These are phyloP conservation scores for Scheffersomyces coipomensis DNA, from an alignment of 805 yeast species.

Conservation along the genomic window DNA sequence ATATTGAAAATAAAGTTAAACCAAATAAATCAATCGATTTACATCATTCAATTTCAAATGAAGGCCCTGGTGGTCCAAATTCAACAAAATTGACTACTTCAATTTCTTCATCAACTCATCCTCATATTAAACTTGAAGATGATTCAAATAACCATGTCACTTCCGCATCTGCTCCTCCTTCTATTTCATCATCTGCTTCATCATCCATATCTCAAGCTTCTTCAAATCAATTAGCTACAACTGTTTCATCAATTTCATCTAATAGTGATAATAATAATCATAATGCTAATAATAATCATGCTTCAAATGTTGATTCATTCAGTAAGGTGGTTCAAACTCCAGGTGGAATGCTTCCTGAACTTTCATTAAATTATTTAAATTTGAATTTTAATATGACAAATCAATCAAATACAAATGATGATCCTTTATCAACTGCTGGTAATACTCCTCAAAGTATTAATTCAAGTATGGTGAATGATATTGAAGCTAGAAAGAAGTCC, in stretches of 20 bases:
- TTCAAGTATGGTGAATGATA: neutral
- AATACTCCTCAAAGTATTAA: neutral
- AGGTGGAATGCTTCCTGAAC: constrained; percentile 6
- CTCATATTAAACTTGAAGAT: neutral
- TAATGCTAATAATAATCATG: neutral
- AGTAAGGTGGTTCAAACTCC: neutral
- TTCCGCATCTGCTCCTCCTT: too few relatives aligned
- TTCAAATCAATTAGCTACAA: neutral
- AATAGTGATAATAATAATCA: neutral
- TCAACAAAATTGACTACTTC: too few relatives aligned
- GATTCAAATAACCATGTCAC: neutral
- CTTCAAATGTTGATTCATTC: too few relatives aligned
- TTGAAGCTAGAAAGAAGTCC: neutral
- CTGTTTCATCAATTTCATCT: neutral
- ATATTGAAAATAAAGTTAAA: neutral
- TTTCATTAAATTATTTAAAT: constrained; percentile 10
- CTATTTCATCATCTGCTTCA: neutral
- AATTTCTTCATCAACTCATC: too few relatives aligned
- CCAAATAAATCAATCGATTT: too few relatives aligned
- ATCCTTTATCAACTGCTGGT: neutral
- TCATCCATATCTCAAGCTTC: neutral
- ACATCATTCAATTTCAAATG: neutral
- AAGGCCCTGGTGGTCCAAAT: neutral
- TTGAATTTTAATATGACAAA: constrained; percentile 4
- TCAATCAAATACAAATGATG: neutral